Evolutionary conservation across 2,329 filamentous ascomycete species (phyloP), one percentile per base, ranked within the genome.

Genomic region (Claviceps arundinis): DNA sequence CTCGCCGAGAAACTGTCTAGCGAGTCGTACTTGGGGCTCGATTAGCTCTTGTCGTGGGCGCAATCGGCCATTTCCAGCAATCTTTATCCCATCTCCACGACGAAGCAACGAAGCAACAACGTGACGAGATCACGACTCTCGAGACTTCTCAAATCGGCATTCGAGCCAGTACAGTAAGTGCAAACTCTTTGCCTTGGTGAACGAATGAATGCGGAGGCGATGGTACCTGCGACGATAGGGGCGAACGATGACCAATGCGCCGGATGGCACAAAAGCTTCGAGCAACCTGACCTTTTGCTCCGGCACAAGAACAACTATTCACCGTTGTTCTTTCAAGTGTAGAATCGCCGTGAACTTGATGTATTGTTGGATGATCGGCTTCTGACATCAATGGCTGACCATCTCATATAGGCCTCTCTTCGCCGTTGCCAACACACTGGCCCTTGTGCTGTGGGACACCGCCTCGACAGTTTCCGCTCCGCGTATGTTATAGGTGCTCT

Each of bases 401-500:
- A 37, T 47, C 34, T 47, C 26, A 38, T 24, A 48, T 48, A 52
- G 52, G 43, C 13, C 17, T 8, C 26, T 37, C 16, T 52, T 46
- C 42, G 7, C 24, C 45, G 30, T 8, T 11, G 5, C 22, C 37
- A 40, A 47, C 49, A 47, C 50, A 51, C 48, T 51, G 52, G 58
- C 58, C 58, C 52, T 52, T 55, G 58, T 52, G 14, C 53, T 51
- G 59, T 57, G 59, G 60, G 45, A 60, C 58, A 56, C 56, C 52
- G 53, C 45, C 56, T 56, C 52, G 43, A 50, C 51, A 26, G 47
- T 56, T 50, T 52, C 44, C 34, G 52, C 48, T 52, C 40, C 34
- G 52, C 48, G 50, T 57, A 47, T 19, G 52, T 43, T 34, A 4
- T 4, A 46, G 9, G 16, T 4, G 17, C 14, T 46, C 17, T 34